Conservation (phyloP, 2,329 filamentous ascomycete genomes). For the Stagonosporopsis chrysanthemi region DNA sequence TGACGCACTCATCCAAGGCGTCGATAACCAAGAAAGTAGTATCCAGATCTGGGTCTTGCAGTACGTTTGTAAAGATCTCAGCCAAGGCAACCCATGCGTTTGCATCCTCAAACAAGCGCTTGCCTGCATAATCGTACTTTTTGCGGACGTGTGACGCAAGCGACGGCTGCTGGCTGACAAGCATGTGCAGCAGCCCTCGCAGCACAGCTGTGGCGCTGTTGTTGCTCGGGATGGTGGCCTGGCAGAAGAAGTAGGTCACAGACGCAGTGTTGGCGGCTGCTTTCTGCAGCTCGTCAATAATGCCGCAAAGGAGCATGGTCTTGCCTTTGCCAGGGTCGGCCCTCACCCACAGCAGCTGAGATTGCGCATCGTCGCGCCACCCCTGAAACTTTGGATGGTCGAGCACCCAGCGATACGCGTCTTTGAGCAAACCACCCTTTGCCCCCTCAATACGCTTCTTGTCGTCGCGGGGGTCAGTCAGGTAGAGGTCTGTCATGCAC, state of each 20-base stretch:
- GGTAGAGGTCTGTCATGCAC: too few species aligned
- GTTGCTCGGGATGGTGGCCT: not conserved
- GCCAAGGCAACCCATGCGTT: slow-evolving; percentile 23
- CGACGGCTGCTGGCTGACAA: slow-evolving; percentile 42
- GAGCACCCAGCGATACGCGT: too few species aligned
- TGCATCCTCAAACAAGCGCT: slow-evolving; percentile 16
- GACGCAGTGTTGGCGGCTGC: slow-evolving; percentile 21
- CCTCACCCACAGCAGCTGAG: slow-evolving; percentile 50
- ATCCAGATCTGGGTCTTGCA: slow-evolving; percentile 43
- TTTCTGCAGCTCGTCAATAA: slow-evolving; percentile 41
- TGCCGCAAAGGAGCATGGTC: slow-evolving; percentile 47
- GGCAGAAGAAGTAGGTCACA: slow-evolving; percentile 40
- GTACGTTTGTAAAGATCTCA: slow-evolving; percentile 51
- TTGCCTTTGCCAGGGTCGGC: slow-evolving; percentile 38
- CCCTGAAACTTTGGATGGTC: too few species aligned
- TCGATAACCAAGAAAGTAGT: slow-evolving; percentile 22
- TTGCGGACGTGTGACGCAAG: too few species aligned
- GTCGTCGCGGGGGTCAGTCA: too few species aligned
- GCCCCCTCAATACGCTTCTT: too few species aligned
- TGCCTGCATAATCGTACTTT: slow-evolving; percentile 11
- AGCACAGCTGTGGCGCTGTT: slow-evolving; percentile 49
- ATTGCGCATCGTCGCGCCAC: too few species aligned
- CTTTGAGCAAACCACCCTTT: too few species aligned
- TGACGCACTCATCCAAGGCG: slow-evolving; percentile 25
- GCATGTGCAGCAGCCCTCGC: slow-evolving; percentile 54